phyloP scores from a whole-genome alignment of 768 basidiomycete genomes.

The Mycena capillaripes region DNA sequence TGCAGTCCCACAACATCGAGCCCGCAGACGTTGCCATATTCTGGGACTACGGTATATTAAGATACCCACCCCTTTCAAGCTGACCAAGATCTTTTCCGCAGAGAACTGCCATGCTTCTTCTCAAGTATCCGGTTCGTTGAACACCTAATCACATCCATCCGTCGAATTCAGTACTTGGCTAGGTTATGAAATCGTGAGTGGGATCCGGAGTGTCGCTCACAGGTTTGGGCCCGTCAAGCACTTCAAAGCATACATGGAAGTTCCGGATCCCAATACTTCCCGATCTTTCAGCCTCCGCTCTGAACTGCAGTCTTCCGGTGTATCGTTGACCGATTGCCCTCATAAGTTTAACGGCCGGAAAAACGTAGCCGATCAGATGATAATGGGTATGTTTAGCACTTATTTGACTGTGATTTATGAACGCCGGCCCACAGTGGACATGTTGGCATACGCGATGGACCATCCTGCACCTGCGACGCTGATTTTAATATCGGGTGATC shows the following conservation, averaged over 20 bases:
- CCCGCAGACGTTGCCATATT: conserved; percentile 57
- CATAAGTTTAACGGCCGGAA: conserved; percentile 54
- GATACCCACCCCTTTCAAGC: background rate
- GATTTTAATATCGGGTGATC: conserved; percentile 75
- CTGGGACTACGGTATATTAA: conserved; percentile 53
- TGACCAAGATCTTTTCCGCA: conserved; percentile 32
- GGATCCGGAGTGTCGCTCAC: conserved; percentile 62
- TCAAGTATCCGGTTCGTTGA: conserved; percentile 37
- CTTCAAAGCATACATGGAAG: conserved; percentile 71
- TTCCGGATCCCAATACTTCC: conserved; percentile 49
- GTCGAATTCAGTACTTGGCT: conserved; percentile 32
- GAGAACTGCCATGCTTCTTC: conserved; percentile 61
- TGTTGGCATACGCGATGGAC: conserved; percentile 78
- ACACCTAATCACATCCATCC: background rate
- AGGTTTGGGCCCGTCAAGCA: conserved; percentile 62
- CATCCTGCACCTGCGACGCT: conserved; percentile 66
- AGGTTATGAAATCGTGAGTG: conserved; percentile 60
- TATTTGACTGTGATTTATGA: background rate
- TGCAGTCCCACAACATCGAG: conserved; percentile 44
- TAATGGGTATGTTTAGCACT: conserved; percentile 53
- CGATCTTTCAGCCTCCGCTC: conserved; percentile 56
- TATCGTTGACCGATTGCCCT: conserved; percentile 56
- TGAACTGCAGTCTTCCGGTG: conserved; percentile 63
- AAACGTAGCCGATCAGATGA: conserved; percentile 64
- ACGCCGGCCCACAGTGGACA: conserved; percentile 64